These are phyloP conservation scores for Beauveria bassiana DNA, from an alignment of 2,329 filamentous ascomycete species.

Conservation along the genomic window DNA sequence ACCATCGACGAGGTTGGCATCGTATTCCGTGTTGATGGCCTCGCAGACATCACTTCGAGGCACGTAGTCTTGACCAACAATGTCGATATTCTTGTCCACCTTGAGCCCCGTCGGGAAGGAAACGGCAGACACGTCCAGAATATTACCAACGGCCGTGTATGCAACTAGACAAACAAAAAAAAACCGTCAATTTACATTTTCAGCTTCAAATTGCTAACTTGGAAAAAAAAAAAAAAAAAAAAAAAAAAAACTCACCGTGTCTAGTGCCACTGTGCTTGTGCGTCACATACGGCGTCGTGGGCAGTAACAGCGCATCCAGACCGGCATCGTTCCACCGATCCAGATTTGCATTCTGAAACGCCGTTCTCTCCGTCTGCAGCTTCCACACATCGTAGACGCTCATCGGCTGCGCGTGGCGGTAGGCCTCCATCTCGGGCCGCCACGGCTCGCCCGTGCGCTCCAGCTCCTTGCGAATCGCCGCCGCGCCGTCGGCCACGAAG, in stretches of 20 bases:
- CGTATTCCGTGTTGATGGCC: constrained; percentile 33
- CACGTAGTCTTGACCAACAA: constrained; percentile 20
- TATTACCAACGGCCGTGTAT: constrained; percentile 43
- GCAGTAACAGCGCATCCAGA: constrained; percentile 57
- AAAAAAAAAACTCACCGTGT: neutral
- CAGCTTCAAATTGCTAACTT: constrained; percentile 17
- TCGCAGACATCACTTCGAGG: constrained; percentile 31
- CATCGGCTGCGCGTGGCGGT: constrained; percentile 28
- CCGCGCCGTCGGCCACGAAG: constrained; percentile 41
- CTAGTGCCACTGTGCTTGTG: constrained; percentile 30
- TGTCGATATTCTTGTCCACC: constrained; percentile 34
- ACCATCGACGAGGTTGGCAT: constrained; percentile 30
- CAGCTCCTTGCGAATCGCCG: constrained; percentile 31
- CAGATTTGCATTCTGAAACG: constrained; percentile 38
- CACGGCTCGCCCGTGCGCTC: constrained; percentile 35
- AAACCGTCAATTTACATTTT: neutral
- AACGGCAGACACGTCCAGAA: constrained; percentile 39
- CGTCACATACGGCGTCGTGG: constrained; percentile 39
- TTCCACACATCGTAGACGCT: constrained; percentile 39
- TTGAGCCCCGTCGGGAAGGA: constrained; percentile 37
- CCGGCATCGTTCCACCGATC: constrained; percentile 37
- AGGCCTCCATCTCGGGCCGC: constrained; percentile 29
- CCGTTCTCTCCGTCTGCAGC: constrained; percentile 36
- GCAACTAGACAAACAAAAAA: constrained; percentile 27
- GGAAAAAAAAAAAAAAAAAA: too few relatives aligned